These are phyloP conservation scores for Hsuehochloa calcarea DNA, from an alignment of 176 grass and related monocot species.

Conservation along the genomic window DNA sequence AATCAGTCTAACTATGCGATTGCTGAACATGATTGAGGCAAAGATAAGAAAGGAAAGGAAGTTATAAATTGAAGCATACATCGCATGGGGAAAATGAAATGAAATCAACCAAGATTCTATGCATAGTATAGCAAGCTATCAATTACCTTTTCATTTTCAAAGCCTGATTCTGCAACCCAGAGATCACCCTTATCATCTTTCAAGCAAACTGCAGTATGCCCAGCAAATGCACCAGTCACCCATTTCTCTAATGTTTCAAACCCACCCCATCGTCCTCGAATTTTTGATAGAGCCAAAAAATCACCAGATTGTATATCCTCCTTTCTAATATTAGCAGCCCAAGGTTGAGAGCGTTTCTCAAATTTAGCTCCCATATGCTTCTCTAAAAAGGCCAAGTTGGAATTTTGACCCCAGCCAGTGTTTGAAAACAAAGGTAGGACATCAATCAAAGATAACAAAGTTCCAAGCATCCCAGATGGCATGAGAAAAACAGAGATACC, in stretches of 20 bases:
- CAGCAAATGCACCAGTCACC: constrained; percentile 95
- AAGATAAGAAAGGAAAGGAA: constrained; percentile 9
- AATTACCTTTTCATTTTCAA: constrained; percentile 88
- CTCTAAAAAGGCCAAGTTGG: constrained; percentile 81
- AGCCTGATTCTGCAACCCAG: constrained; percentile 93
- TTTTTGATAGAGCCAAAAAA: constrained; percentile 89
- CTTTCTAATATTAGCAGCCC: constrained; percentile 55
- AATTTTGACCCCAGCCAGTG: constrained; percentile 85
- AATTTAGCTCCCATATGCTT: constrained; percentile 94
- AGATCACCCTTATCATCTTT: constrained; percentile 82
- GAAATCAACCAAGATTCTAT: neutral
- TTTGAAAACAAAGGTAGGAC: constrained; percentile 88
- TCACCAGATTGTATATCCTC: constrained; percentile 85
- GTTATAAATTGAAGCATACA: neutral
- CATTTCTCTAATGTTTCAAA: constrained; percentile 97
- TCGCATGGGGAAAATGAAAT: neutral
- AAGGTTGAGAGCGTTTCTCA: constrained; percentile 61
- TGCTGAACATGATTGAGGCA: neutral
- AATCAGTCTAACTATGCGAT: neutral
- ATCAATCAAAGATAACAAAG: constrained; percentile 77
- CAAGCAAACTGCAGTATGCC: constrained; percentile 87
- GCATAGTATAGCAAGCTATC: neutral
- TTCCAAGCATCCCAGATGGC: constrained; percentile 93
- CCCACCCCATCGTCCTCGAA: constrained; percentile 92
- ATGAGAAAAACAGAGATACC: constrained; percentile 87